Evolutionary conservation across 2,329 filamentous ascomycete species (phyloP).

Genomic region (Fusarium nisikadoi): DNA sequence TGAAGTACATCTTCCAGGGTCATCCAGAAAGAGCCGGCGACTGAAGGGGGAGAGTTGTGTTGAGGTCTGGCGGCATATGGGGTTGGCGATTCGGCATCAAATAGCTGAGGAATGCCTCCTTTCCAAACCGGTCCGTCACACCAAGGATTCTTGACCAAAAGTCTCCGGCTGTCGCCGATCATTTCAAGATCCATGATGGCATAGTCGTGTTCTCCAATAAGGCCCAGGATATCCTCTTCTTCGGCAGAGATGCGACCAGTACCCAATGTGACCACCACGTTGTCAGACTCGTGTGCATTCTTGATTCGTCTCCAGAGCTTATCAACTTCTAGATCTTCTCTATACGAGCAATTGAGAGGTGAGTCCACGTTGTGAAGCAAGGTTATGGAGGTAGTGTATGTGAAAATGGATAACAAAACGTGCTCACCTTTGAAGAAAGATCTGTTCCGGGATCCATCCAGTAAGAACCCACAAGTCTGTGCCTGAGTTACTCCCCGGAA

Average conservation of each 20-base stretch:
- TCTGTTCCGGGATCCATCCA: slow-evolving; percentile 96
- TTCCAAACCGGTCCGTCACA: slow-evolving; percentile 82
- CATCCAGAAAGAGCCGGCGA: slow-evolving; percentile 91
- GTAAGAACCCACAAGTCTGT: slow-evolving; percentile 94
- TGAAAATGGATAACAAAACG: background rate
- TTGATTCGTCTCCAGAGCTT: slow-evolving; percentile 82
- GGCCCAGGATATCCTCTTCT: slow-evolving; percentile 82
- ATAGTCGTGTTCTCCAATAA: slow-evolving; percentile 94
- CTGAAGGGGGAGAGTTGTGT: slow-evolving; percentile 21
- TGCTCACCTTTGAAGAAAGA: slow-evolving; percentile 81
- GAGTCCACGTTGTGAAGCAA: background rate
- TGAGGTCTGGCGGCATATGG: slow-evolving; percentile 13
- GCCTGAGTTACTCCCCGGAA: slow-evolving; percentile 95
- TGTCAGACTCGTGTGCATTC: slow-evolving; percentile 77
- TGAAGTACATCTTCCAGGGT: slow-evolving; percentile 86
- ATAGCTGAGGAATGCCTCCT: slow-evolving; percentile 45
- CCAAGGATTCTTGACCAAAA: slow-evolving; percentile 97
- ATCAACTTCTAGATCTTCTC: slow-evolving; percentile 81
- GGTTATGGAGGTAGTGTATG: background rate
- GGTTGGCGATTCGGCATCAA: background rate
- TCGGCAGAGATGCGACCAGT: slow-evolving; percentile 82
- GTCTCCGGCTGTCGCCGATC: slow-evolving; percentile 67
- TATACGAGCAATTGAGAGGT: slow-evolving; percentile 46
- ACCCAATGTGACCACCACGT: slow-evolving; percentile 89
- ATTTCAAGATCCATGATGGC: slow-evolving; percentile 84